These are phyloP conservation scores for Pythium scleroteichum DNA, from an alignment of 352 stramenopile species.

Conservation along the genomic window DNA sequence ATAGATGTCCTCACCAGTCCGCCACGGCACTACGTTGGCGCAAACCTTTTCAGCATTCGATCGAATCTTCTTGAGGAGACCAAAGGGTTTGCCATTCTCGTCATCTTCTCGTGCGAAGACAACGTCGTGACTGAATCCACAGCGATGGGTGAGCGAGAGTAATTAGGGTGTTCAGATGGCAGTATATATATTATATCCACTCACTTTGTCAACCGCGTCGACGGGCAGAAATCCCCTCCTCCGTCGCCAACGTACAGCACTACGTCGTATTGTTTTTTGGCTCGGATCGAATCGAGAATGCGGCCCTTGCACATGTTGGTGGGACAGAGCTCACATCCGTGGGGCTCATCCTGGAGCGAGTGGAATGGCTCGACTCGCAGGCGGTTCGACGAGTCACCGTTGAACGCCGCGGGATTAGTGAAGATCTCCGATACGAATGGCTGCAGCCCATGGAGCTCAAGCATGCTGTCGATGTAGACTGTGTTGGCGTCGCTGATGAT, in stretches of 20 bases:
- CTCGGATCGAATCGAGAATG: conserved; percentile 58
- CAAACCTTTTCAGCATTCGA: conserved; percentile 34
- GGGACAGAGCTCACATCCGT: conserved; percentile 60
- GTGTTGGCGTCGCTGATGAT: conserved; percentile 85
- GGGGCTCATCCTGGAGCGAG: conserved; percentile 31
- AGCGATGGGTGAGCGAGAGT: no score
- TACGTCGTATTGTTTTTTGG: conserved; percentile 32
- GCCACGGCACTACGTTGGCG: conserved; percentile 59
- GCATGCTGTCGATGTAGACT: conserved; percentile 79
- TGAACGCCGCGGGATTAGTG: conserved; percentile 56
- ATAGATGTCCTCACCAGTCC: conserved; percentile 63
- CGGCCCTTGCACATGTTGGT: conserved; percentile 83
- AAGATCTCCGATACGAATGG: conserved; percentile 47
- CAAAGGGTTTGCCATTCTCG: conserved; percentile 45
- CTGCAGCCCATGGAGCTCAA: conserved; percentile 39
- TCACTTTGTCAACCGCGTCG: conserved; percentile 54
- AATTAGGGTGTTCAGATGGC: not conserved
- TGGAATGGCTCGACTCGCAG: conserved; percentile 66
- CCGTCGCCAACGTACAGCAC: conserved; percentile 81
- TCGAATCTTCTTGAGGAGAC: conserved; percentile 54
- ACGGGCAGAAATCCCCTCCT: conserved; percentile 66
- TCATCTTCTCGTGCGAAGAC: conserved; percentile 66
- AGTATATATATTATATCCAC: not conserved
- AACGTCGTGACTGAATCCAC: conserved; percentile 43
- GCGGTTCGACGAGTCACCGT: conserved; percentile 21